Conservation (phyloP, 1,284 basidiomycete genomes). For the Apiotrichum laibachii region DNA sequence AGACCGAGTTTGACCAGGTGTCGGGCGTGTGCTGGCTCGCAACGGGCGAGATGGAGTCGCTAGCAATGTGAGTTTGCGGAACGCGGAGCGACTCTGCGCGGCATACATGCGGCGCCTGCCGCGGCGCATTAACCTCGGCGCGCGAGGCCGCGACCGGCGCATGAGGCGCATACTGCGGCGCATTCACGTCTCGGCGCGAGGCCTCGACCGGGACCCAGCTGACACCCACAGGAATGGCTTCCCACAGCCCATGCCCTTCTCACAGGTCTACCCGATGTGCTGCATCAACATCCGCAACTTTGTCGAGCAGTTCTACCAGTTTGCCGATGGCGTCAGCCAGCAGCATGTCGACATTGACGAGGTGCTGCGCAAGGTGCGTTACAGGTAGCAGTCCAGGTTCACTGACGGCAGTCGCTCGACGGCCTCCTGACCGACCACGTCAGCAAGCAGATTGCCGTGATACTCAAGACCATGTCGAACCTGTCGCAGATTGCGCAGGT, state of each 20-base stretch:
- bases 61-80: conserved; percentile 59
- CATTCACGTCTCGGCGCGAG: too few species aligned
- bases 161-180: too few species aligned
- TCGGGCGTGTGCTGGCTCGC: conserved; percentile 82
- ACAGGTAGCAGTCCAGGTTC: not conserved
- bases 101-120: too few species aligned
- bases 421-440: conserved; percentile 78
- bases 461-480: conserved; percentile 68
- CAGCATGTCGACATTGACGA: conserved; percentile 91
- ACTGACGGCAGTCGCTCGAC: conserved; percentile 70
- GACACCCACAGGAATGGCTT: conserved; percentile 59
- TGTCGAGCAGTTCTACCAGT: conserved; percentile 94
- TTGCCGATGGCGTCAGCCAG: conserved; percentile 89
- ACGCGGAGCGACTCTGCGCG: too few species aligned
- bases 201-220: conserved; percentile 1
- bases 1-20: conserved; percentile 70
- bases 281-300: conserved; percentile 94
- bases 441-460: conserved; percentile 69
- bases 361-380: conserved; percentile 73
- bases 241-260: conserved; percentile 86
- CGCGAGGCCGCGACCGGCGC: too few species aligned
- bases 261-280: conserved; percentile 88
- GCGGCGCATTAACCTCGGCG: too few species aligned
- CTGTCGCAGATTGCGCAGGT: conserved; percentile 94
- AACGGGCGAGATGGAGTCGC: conserved; percentile 62